phyloP scores from a whole-genome alignment of 2,329 filamentous ascomycete species.

The Thielaviopsis punctulata region DNA sequence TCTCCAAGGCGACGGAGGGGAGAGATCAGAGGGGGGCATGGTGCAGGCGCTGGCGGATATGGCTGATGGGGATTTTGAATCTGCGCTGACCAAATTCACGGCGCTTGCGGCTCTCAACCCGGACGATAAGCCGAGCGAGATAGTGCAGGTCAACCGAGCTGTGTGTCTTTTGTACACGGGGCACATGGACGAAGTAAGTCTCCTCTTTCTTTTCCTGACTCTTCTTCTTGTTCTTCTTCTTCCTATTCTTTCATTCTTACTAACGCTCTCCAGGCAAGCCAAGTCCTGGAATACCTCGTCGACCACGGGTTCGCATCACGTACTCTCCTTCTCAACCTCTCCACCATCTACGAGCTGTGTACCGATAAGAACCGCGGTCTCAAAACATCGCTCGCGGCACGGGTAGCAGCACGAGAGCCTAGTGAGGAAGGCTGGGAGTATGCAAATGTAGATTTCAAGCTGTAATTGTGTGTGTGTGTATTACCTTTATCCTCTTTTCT shows the following conservation, averaged over 20 bases:
- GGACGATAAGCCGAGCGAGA: constrained; percentile 35
- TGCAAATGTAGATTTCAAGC: constrained; percentile 57
- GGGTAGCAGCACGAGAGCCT: constrained; percentile 42
- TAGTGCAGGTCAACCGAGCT: constrained; percentile 66
- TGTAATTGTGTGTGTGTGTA: constrained; percentile 35
- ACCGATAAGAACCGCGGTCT: constrained; percentile 55
- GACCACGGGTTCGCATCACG: constrained; percentile 50
- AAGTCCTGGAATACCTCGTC: constrained; percentile 49
- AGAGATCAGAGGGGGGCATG: constrained; percentile 22
- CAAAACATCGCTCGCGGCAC: constrained; percentile 56
- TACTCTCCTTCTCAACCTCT: constrained; percentile 73
- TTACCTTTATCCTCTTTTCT: too few species aligned
- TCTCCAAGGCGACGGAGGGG: constrained; percentile 20
- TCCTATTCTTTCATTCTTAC: not conserved
- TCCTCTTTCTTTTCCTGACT: not conserved
- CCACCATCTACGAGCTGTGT: constrained; percentile 81
- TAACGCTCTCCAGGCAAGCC: constrained; percentile 33
- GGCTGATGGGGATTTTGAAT: constrained; percentile 55
- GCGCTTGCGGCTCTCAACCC: constrained; percentile 24
- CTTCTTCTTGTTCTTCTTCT: not conserved
- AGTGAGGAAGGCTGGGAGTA: constrained; percentile 50
- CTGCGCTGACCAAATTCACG: constrained; percentile 46
- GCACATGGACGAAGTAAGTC: constrained; percentile 49
- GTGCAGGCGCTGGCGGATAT: constrained; percentile 57
- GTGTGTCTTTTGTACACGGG: constrained; percentile 75